Percentiles rank a stretch among this genome's conserved stretches.
These are phyloP conservation scores for Lunularia cruciata DNA, from an alignment of 225 moss, liverwort and hornwort species.

Conservation along the genomic window DNA sequence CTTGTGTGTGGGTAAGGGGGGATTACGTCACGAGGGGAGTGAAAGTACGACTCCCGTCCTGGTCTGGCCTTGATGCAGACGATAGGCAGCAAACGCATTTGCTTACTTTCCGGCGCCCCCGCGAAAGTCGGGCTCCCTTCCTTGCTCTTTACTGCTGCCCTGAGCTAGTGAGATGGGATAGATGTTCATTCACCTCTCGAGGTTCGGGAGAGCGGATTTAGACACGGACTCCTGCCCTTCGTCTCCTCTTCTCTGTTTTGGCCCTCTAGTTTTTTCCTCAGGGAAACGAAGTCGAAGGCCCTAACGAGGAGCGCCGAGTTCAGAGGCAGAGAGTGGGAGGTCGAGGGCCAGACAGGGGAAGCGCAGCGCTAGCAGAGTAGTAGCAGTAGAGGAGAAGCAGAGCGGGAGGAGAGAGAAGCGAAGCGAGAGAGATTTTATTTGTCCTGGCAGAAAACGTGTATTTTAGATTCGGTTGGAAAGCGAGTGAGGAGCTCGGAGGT, in stretches of 20 bases:
- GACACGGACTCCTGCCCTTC: background rate
- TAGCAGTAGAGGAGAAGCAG: background rate
- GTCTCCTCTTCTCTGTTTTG: constrained; percentile 15
- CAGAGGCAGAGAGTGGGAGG: background rate
- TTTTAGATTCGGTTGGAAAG: background rate
- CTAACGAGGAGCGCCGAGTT: background rate
- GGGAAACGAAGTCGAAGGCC: background rate
- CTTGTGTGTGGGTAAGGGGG: constrained; percentile 3
- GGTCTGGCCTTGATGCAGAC: background rate
- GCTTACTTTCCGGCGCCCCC: constrained; percentile 1
- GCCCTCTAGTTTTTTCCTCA: constrained; percentile 6
- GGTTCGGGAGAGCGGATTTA: constrained; percentile 17
- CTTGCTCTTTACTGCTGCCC: background rate
- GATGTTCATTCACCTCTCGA: constrained; percentile 11
- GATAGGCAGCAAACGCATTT: constrained; percentile 1
- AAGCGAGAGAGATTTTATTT: constrained; percentile 16
- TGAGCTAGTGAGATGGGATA: too few species aligned
- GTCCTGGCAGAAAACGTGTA: background rate
- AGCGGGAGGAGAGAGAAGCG: background rate
- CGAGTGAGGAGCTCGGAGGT: background rate
- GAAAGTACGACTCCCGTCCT: constrained; percentile 11
- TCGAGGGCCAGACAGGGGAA: too few species aligned
- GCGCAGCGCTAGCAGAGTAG: background rate
- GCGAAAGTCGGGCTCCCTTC: background rate
- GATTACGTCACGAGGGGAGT: background rate